Percentiles rank a stretch among this genome's conserved stretches.
Evolutionary conservation across 116 monocot genomes (phyloP).

Genomic region (Zostera marina): DNA sequence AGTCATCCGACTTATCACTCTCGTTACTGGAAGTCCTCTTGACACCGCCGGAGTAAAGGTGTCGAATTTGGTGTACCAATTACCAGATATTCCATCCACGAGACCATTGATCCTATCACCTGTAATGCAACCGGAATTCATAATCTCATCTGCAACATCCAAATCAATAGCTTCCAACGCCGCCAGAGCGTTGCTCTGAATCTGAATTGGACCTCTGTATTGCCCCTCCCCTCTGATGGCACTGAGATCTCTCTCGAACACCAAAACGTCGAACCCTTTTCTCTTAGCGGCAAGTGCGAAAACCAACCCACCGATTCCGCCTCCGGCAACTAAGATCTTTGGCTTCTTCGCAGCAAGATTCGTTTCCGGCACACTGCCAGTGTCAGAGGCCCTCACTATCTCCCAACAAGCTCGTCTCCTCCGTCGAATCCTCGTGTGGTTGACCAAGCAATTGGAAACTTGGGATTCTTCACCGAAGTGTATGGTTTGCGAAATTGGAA

Average conservation of each 20-base stretch:
- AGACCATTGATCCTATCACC: slow-evolving; percentile 92
- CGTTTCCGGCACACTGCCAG: neutral
- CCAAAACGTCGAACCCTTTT: slow-evolving; percentile 89
- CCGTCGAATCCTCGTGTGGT: neutral
- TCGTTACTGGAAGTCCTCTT: slow-evolving; percentile 86
- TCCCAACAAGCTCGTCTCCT: neutral
- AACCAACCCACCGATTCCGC: slow-evolving; percentile 91
- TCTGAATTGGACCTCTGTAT: slow-evolving; percentile 97
- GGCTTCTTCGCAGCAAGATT: slow-evolving; percentile 16
- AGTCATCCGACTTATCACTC: slow-evolving; percentile 94
- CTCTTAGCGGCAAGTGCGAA: slow-evolving; percentile 73
- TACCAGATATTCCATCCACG: slow-evolving; percentile 81
- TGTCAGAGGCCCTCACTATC: slow-evolving; percentile 5
- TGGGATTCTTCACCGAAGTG: neutral
- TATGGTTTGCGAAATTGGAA: slow-evolving; percentile 5
- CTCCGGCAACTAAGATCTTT: slow-evolving; percentile 63
- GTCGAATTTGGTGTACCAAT: slow-evolving; percentile 93
- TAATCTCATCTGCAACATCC: slow-evolving; percentile 80
- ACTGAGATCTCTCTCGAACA: slow-evolving; percentile 93
- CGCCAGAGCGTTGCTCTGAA: slow-evolving; percentile 92
- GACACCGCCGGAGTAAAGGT: slow-evolving; percentile 92
- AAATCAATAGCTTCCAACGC: slow-evolving; percentile 77
- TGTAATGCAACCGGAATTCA: slow-evolving; percentile 74
- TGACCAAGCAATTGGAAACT: neutral
- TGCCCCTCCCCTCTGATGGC: slow-evolving; percentile 94